These are phyloP conservation scores for Lycium ferocissimum DNA, from an alignment of 257 asterid genomes.

Conservation along the genomic window DNA sequence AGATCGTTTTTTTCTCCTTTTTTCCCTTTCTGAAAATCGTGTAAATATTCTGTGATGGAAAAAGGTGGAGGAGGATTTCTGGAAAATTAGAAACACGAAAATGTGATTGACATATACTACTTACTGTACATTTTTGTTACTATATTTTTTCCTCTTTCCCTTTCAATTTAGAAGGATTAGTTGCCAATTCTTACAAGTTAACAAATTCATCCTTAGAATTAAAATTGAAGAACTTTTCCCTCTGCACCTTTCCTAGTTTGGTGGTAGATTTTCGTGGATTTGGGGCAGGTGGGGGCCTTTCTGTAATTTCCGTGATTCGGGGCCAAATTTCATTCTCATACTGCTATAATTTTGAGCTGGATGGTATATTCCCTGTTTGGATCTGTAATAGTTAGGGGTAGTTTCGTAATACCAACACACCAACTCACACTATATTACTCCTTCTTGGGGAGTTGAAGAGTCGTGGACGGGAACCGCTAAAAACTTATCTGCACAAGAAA, in stretches of 20 bases:
- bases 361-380: neutral
- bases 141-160: neutral
- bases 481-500: no score
- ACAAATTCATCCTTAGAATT: neutral
- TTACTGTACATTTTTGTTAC: neutral
- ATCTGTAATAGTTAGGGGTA: constrained; percentile 4
- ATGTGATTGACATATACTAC: constrained; percentile 12
- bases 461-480: neutral
- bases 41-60: constrained; percentile 30
- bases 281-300: neutral
- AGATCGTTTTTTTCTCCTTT: neutral
- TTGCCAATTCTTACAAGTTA: no score
- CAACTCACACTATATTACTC: neutral
- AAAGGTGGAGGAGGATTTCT: constrained; percentile 23
- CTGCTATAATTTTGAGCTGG: neutral
- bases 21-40: constrained; percentile 12
- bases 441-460: neutral
- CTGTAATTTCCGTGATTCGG: constrained; percentile 1
- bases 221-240: neutral
- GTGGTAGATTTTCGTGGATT: neutral
- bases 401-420: neutral
- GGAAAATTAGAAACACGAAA: constrained; percentile 2
- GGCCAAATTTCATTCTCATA: neutral
- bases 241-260: neutral
- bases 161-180: neutral